phyloP scores from a whole-genome alignment of 768 basidiomycete species.

The Suillus brevipes region DNA sequence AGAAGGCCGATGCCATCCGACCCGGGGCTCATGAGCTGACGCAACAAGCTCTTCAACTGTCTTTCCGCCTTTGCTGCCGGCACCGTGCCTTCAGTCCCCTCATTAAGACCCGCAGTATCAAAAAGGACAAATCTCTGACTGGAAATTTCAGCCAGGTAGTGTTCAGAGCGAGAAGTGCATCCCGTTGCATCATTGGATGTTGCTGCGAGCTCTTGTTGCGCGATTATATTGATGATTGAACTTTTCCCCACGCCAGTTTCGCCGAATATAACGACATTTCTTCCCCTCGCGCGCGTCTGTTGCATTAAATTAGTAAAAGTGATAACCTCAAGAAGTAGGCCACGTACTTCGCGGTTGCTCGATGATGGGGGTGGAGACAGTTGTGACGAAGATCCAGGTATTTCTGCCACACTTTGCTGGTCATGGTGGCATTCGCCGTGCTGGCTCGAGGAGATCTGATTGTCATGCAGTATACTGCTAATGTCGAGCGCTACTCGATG shows the following conservation, averaged over 20 bases:
- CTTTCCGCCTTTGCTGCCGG: constrained; percentile 14
- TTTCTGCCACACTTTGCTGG: neutral
- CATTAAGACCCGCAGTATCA: constrained; percentile 42
- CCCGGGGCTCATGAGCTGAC: constrained; percentile 16
- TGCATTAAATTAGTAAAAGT: neutral
- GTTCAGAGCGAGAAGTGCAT: constrained; percentile 17
- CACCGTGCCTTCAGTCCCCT: constrained; percentile 18
- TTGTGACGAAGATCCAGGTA: neutral
- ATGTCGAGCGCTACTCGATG: neutral
- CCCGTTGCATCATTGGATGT: constrained; percentile 13
- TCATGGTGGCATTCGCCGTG: neutral
- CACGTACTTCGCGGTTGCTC: neutral
- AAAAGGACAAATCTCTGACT: constrained; percentile 17
- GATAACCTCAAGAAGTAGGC: neutral
- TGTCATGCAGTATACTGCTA: neutral
- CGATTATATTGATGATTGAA: constrained; percentile 28
- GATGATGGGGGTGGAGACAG: neutral
- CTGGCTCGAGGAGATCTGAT: neutral
- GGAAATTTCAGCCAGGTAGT: constrained; percentile 6
- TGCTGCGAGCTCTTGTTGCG: constrained; percentile 5
- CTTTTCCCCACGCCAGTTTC: constrained; percentile 29
- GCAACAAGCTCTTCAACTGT: constrained; percentile 21
- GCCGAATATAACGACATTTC: constrained; percentile 26
- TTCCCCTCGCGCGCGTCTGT: neutral
- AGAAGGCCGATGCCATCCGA: constrained; percentile 39